Evolutionary conservation across 1,284 basidiomycete species (phyloP).

Genomic region (Marasmius tenuissimus): DNA sequence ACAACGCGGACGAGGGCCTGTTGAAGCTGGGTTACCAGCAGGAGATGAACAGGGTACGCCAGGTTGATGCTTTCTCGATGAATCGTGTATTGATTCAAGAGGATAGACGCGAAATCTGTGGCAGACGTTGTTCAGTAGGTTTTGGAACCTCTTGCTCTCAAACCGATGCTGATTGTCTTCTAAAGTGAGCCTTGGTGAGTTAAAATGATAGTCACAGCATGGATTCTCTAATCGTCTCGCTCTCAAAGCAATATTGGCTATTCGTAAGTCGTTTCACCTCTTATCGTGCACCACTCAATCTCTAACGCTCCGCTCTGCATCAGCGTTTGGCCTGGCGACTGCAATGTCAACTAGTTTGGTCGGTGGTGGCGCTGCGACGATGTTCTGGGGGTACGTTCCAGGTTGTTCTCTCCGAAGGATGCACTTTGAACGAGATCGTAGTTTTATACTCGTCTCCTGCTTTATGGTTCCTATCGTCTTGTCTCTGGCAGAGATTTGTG

Average conservation of each 20-base stretch:
- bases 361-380: slow-evolving; percentile 51
- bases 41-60: background rate
- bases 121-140: background rate
- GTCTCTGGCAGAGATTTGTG: slow-evolving; percentile 55
- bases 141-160: background rate
- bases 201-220: background rate
- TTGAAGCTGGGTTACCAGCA: background rate
- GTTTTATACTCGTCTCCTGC: slow-evolving; percentile 48
- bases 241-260: slow-evolving; percentile 48
- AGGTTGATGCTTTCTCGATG: no score
- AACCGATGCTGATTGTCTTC: background rate
- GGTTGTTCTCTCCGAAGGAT: background rate
- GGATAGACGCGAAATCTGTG: background rate
- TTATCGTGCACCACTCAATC: slow-evolving; percentile 6
- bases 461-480: slow-evolving; percentile 46
- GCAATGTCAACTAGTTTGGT: slow-evolving; percentile 53
- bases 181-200: slow-evolving; percentile 1
- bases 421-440: slow-evolving; percentile 16
- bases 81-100: background rate
- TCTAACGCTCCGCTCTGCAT: background rate
- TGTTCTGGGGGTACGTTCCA: slow-evolving; percentile 48
- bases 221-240: background rate
- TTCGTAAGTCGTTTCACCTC: slow-evolving; percentile 38
- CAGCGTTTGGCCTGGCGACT: slow-evolving; percentile 52
- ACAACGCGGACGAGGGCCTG: background rate